Evolutionary conservation across 2,329 filamentous ascomycete species (phyloP), one percentile per base, ranked within the genome.

Genomic region (Exophiala lecanii-corni): DNA sequence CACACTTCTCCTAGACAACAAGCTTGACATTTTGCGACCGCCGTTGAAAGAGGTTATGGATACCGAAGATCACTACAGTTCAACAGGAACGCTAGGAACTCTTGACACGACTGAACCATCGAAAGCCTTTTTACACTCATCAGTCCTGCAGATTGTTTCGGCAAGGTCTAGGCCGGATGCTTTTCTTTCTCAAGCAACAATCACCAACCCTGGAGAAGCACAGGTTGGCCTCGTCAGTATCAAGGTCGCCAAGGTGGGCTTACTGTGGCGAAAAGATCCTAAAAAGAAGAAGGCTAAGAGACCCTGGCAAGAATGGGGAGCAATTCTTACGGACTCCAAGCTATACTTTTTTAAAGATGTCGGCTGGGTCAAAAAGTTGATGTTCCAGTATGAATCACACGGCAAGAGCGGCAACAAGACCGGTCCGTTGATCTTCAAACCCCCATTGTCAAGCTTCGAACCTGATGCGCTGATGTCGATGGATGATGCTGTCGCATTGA

Each of bases 221-320:
- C 86, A 92, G 53, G 87, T 89, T 2, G 92, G 92, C 9, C 84
- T 98, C 45, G 91, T 98, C 9, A 91, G 97, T 64, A 94, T 98
- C 60, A 95, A 95, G 56, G 85, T 97, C 34, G 95, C 91, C 33
- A 98, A 97, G 64, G 89, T 98, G 37, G 92, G 92, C 3, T 70
- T 95, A 2, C 64, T 98, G 21, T 98, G 92, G 92, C 81, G 92
- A 33, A 98, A 98, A 62, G 89, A 95, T 52, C 70, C 76, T 1
- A 96, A 94, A 68, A 95, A 91, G 67, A 91, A 92, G 68, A 94
- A 94, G 65, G 84, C 89, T 1, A 79, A 91, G 32, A 96, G 91
- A 9, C 91, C 92, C 1, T 98, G 92, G 92, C 91, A 96, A 61
- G 92, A 98, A 73, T 98, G 92, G 92, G 92, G 92, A 39, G 92